These are phyloP conservation scores for Tetrahymena borealis DNA, from an alignment of 73 alveolate genomes.

Conservation along the genomic window DNA sequence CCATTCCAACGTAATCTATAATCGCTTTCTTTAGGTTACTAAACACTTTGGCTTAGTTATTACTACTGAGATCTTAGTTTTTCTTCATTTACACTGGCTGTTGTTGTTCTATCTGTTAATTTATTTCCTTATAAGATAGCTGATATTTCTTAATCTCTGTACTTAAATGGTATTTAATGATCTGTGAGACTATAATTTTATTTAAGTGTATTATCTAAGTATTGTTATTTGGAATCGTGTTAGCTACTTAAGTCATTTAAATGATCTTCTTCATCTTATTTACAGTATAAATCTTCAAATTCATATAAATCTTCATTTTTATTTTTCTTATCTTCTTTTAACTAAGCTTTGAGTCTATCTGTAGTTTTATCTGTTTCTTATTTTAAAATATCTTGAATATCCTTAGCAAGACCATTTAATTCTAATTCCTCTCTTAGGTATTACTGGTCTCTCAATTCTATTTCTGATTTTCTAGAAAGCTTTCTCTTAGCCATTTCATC, in stretches of 20 bases:
- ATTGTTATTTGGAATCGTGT: no score
- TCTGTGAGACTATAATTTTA: neutral
- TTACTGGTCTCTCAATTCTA: neutral
- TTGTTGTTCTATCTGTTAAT: neutral
- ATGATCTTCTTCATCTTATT: neutral
- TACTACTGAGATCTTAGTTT: neutral
- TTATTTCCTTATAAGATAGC: neutral
- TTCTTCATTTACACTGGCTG: neutral
- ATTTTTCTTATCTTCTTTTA: neutral
- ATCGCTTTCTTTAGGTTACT: neutral
- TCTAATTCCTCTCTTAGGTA: neutral
- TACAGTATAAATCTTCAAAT: neutral
- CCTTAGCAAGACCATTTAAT: neutral
- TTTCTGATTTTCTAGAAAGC: neutral
- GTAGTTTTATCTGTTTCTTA: neutral
- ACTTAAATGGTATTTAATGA: neutral
- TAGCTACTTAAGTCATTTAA: neutral
- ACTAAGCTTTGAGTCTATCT: neutral
- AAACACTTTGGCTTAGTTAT: neutral
- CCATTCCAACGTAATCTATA: neutral
- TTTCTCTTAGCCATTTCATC: neutral
- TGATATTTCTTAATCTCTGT: neutral
- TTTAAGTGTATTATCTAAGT: no score
- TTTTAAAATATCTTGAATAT: neutral
- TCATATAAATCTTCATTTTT: neutral